phyloP scores from a whole-genome alignment of 2,329 filamentous ascomycete species.

The Exophiala phaeomuriformis region DNA sequence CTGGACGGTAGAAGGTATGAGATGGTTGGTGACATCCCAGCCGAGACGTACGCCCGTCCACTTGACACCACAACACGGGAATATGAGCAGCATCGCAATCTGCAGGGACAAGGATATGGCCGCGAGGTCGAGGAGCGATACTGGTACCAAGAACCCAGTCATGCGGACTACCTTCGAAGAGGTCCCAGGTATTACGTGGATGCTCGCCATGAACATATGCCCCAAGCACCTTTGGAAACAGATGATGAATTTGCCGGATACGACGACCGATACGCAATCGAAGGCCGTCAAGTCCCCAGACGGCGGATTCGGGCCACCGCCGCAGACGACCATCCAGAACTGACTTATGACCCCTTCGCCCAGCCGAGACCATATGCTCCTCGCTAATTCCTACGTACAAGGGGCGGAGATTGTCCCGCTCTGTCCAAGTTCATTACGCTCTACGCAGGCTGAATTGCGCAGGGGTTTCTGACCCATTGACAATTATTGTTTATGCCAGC shows the following conservation, averaged over 20 bases:
- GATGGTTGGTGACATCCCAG: not conserved
- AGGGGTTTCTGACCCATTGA: too few relatives aligned
- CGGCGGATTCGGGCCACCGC: not conserved
- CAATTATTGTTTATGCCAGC: too few relatives aligned
- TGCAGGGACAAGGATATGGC: not conserved
- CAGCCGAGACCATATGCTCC: not conserved
- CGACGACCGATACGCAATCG: slow-evolving; percentile 1
- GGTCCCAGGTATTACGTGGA: not conserved
- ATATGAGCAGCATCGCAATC: not conserved
- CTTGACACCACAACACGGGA: not conserved
- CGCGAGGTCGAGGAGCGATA: not conserved
- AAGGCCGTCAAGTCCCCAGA: not conserved
- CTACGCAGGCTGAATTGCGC: too few relatives aligned
- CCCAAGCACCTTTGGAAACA: not conserved
- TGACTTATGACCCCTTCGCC: slow-evolving; percentile 4
- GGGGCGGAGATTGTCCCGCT: not conserved
- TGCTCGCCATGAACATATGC: not conserved
- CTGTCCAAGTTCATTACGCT: not conserved
- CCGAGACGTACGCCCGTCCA: not conserved
- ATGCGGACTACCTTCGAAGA: not conserved
- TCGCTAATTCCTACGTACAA: not conserved
- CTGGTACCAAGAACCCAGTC: not conserved
- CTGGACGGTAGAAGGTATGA: slow-evolving; percentile 5
- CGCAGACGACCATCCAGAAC: slow-evolving; percentile 2
- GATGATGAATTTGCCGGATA: not conserved